Base-by-base conservation (phyloP, 352 stramenopile species). In the Phytophthora sojae region DNA sequence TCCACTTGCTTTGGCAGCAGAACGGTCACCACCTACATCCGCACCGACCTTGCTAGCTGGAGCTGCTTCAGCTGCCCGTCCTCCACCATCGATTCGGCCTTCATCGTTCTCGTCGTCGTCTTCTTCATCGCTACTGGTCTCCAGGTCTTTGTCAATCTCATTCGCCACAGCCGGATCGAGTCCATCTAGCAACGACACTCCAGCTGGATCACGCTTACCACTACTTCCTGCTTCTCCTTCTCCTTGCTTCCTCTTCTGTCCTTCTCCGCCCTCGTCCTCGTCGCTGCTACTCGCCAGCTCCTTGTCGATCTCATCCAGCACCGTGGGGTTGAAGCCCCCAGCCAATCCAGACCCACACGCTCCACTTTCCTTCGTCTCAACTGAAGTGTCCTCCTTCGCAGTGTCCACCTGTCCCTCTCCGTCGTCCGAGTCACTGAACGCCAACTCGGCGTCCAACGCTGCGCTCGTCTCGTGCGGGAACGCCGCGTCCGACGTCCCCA, bases 391-490 rank as follows among this genome's bases (percentile, higher is more conserved):
- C 35, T n/a, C n/a, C n/a, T n/a, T n/a, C n/a, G n/a, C n/a, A n/a
- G n/a, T n/a, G n/a, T n/a, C n/a, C n/a, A n/a, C n/a, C n/a, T n/a
- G n/a, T n/a, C n/a, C n/a, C 5, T 59, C 30, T 26, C 50, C 52
- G 3, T 68, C 73, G 1, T 76, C 71, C 45, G 65, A 75, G 11
- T 79, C 72, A 55, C 75, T 80, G 7, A 67, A 68, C 8, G 74
- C 81, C 58, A 89, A 57, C 17, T 77, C 76, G 29, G 76, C 76
- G 32, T 88, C 80, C 21, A 88, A 59, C 2, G 61, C 67, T 6
- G 70, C 67, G 55, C 76, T 81, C 25, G 63, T 74, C 55, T 61
- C 64, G 9, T 72, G 57, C 6, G 14, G 2, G 19, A 80, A 65
- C 11, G 57, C 26, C 19, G 49, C 21, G 55, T 42, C 35, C 12